phyloP scores from a whole-genome alignment of 345 rosid species.

The Citrus hindsii region DNA sequence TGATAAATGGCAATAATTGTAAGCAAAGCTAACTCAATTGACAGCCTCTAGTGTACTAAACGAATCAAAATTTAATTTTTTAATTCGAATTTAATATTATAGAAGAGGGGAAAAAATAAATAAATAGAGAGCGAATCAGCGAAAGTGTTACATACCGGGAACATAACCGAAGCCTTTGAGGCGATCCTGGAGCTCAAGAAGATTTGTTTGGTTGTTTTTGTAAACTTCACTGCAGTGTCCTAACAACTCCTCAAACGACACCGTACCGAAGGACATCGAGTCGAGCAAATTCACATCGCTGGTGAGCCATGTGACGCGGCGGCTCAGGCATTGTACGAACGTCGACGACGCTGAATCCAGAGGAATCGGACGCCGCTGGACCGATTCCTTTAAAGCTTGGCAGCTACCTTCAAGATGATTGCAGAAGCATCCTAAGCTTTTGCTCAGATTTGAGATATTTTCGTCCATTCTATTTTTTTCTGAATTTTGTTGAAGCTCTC shows the following conservation, averaged over 20 bases:
- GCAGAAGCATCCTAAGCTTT: constrained; percentile 60
- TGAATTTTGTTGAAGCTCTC: neutral
- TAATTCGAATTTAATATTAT: neutral
- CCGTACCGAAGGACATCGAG: constrained; percentile 71
- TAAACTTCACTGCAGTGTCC: constrained; percentile 76
- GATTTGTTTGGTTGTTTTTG: constrained; percentile 45
- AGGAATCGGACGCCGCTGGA: constrained; percentile 81
- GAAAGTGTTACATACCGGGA: constrained; percentile 30
- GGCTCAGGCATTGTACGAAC: constrained; percentile 67
- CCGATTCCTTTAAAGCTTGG: constrained; percentile 67
- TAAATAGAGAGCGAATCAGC: neutral
- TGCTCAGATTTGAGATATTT: constrained; percentile 38
- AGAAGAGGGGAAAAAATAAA: neutral
- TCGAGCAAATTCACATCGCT: constrained; percentile 62
- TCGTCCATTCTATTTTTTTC: constrained; percentile 46
- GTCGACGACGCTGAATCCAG: constrained; percentile 82
- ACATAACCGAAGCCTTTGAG: constrained; percentile 43
- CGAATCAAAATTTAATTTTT: neutral
- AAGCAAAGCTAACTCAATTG: no score
- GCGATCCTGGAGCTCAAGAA: constrained; percentile 43
- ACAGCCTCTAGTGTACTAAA: no score
- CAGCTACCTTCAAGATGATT: constrained; percentile 63
- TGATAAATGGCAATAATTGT: neutral
- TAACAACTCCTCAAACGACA: constrained; percentile 79
- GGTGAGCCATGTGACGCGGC: constrained; percentile 49